Percentiles rank a stretch among this genome's conserved stretches.
These are phyloP conservation scores for Metarhizium guizhouense DNA, from an alignment of 2,329 filamentous ascomycete genomes.

Conservation along the genomic window DNA sequence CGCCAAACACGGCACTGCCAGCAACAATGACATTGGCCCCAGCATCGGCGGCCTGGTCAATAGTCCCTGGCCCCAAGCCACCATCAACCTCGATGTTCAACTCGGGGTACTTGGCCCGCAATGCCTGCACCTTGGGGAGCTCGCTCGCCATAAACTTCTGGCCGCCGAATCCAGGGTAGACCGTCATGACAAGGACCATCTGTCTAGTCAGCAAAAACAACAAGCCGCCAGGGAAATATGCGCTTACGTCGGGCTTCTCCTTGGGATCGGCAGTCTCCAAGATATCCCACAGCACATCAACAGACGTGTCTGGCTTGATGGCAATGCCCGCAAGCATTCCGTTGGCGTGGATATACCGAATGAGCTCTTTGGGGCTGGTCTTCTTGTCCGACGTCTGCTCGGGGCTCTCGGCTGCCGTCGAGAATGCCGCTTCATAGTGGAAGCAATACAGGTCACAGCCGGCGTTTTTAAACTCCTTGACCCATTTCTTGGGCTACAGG, in stretches of 20 bases:
- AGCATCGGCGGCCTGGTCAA: conserved; percentile 88
- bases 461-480: conserved; percentile 85
- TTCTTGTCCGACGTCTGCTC: conserved; percentile 57
- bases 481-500: conserved; percentile 88
- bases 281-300: conserved; percentile 88
- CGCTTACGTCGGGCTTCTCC: conserved; percentile 81
- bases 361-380: conserved; percentile 77
- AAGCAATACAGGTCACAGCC: conserved; percentile 99
- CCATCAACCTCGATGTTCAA: conserved; percentile 97
- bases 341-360: conserved; percentile 80
- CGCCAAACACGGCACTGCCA: conserved; percentile 91
- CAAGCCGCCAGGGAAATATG: background rate
- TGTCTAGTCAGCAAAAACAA: conserved; percentile 25
- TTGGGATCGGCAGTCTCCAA: conserved; percentile 62
- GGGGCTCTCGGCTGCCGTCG: conserved; percentile 74
- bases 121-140: conserved; percentile 81
- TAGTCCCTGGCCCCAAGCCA: conserved; percentile 77
- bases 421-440: conserved; percentile 95
- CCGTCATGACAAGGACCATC: conserved; percentile 99
- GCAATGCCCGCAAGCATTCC: conserved; percentile 90
- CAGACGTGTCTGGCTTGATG: conserved; percentile 85
- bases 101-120: conserved; percentile 78
- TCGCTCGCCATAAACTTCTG: conserved; percentile 98
- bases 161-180: conserved; percentile 92
- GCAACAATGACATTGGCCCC: conserved; percentile 98